Percentiles rank a stretch among this genome's conserved stretches.
These are phyloP conservation scores for Entoloma clypeatum DNA, from an alignment of 1,284 basidiomycete genomes.

Conservation along the genomic window DNA sequence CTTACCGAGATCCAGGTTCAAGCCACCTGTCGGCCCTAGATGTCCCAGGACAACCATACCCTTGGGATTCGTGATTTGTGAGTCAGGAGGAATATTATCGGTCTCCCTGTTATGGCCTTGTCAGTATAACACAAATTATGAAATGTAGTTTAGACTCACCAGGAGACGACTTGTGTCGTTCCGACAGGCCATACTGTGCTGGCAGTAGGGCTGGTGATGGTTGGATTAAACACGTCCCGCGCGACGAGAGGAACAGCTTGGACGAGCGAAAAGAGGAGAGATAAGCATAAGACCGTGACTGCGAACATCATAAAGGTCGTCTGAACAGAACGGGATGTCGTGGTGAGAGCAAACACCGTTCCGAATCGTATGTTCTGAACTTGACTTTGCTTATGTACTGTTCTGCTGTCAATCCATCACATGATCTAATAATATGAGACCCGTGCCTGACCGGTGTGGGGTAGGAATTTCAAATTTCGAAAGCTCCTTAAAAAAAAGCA, in stretches of 20 bases:
- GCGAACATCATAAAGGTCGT: slow-evolving; percentile 31
- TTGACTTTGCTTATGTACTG: slow-evolving; percentile 11
- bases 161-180: slow-evolving; percentile 49
- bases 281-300: slow-evolving; percentile 32
- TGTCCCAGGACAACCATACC: slow-evolving; percentile 55
- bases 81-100: slow-evolving; percentile 42
- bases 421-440: slow-evolving; percentile 14
- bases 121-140: neutral
- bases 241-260: slow-evolving; percentile 35
- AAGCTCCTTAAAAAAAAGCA: neutral
- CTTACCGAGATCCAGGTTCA: slow-evolving; percentile 55
- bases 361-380: slow-evolving; percentile 8
- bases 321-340: slow-evolving; percentile 10
- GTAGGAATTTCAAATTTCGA: neutral
- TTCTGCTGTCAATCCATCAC: slow-evolving; percentile 14
- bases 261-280: slow-evolving; percentile 28
- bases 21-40: slow-evolving; percentile 38
- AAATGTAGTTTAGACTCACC: slow-evolving; percentile 35
- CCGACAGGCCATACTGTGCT: slow-evolving; percentile 53
- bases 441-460: no score
- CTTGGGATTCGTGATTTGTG: slow-evolving; percentile 43
- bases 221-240: slow-evolving; percentile 53
- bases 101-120: slow-evolving; percentile 43
- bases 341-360: slow-evolving; percentile 10
- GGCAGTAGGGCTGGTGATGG: slow-evolving; percentile 51